Evolutionary conservation across 108 stramenopile genomes (phyloP).

Genomic region (Chaetoceros muelleri): DNA sequence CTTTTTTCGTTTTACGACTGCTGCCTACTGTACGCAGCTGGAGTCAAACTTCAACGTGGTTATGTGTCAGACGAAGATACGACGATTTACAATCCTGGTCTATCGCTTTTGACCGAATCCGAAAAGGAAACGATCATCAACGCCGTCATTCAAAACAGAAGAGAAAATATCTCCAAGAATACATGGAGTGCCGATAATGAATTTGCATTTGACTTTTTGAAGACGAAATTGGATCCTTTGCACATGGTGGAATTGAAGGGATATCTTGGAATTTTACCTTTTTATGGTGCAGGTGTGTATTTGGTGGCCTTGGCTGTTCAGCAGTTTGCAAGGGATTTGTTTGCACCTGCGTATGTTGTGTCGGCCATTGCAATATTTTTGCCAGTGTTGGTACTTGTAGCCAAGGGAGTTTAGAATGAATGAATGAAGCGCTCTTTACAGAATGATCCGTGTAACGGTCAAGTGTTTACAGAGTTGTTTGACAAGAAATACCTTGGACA

Average conservation of each 20-base stretch:
- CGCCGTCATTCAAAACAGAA: constrained; percentile 42
- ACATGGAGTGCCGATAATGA: constrained; percentile 63
- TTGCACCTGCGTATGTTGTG: constrained; percentile 54
- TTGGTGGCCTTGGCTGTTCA: constrained; percentile 64
- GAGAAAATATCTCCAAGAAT: constrained; percentile 23
- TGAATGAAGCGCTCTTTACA: too few relatives aligned
- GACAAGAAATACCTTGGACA: too few relatives aligned
- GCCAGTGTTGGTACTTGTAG: constrained; percentile 46
- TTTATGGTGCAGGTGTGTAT: constrained; percentile 56
- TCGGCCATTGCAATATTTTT: constrained; percentile 51
- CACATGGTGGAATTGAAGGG: constrained; percentile 62
- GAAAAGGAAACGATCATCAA: constrained; percentile 66
- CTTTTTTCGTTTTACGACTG: neutral
- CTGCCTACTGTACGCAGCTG: constrained; percentile 22
- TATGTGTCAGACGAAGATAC: constrained; percentile 78
- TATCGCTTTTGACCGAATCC: constrained; percentile 53
- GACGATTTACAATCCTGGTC: constrained; percentile 77
- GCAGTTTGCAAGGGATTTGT: constrained; percentile 42
- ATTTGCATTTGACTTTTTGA: constrained; percentile 49
- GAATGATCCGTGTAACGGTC: too few relatives aligned
- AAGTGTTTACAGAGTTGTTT: too few relatives aligned
- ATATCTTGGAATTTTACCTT: constrained; percentile 55
- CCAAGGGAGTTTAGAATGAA: constrained; percentile 23
- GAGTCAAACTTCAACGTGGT: constrained; percentile 56
- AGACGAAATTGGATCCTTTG: constrained; percentile 57